Conservation (phyloP, 805 yeast genomes). For the Candida ovalis region DNA sequence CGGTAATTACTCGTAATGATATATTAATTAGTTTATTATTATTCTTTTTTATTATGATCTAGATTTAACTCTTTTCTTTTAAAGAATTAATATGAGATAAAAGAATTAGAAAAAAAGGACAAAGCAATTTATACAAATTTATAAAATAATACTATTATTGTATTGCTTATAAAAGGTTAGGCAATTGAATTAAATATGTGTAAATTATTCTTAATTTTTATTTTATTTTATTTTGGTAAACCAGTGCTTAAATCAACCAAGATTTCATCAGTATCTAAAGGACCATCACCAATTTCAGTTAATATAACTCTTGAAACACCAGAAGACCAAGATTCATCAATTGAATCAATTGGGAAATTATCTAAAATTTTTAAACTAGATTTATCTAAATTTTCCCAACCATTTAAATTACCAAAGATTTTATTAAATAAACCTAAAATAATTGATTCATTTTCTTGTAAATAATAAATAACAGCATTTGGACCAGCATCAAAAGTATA, state of each 20-base stretch:
- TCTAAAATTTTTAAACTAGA: conserved; percentile 16
- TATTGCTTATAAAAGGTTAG: too few relatives aligned
- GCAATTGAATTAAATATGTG: too few relatives aligned
- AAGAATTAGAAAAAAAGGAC: not conserved
- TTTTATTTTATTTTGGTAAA: conserved; percentile 42
- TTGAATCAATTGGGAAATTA: conserved; percentile 19
- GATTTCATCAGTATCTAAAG: conserved; percentile 53
- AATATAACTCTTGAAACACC: conserved; percentile 83
- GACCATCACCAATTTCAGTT: conserved; percentile 87
- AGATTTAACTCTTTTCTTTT: not conserved
- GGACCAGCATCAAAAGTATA: conserved; percentile 99
- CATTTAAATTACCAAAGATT: conserved; percentile 55
- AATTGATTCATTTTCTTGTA: conserved; percentile 64
- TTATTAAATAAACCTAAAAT: conserved; percentile 68
- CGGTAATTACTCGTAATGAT: not conserved
- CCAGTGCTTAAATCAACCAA: conserved; percentile 59
- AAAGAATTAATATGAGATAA: not conserved
- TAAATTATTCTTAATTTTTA: not conserved
- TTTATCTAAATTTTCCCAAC: conserved; percentile 52
- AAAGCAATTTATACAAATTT: too few relatives aligned
- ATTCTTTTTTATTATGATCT: not conserved
- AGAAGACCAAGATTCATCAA: conserved; percentile 29
- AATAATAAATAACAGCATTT: conserved; percentile 92
- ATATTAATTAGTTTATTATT: not conserved
- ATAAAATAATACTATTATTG: too few relatives aligned